phyloP scores from a whole-genome alignment of 2,329 filamentous ascomycete species.

The Xylariaceae sp. region DNA sequence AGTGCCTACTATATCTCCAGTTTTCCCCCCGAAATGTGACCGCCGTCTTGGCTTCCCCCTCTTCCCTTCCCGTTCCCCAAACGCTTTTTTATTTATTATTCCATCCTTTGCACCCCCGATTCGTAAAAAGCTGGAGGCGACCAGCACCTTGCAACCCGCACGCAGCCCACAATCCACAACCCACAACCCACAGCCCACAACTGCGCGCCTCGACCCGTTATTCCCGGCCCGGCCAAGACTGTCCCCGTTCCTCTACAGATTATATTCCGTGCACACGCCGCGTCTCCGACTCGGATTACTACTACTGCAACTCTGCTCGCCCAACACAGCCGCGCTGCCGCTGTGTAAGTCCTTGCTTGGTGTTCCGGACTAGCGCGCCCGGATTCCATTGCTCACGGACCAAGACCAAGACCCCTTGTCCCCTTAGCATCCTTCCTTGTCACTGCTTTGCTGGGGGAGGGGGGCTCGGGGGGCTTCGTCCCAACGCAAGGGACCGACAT shows the following conservation, averaged over 20 bases:
- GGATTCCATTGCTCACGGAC: neutral
- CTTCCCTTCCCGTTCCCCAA: constrained; percentile 18
- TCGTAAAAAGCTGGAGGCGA: constrained; percentile 19
- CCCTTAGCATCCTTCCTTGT: neutral
- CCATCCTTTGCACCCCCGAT: constrained; percentile 26
- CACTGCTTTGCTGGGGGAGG: neutral
- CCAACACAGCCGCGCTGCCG: neutral
- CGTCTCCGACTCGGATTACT: neutral
- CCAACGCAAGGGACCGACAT: neutral
- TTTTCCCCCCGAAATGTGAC: constrained; percentile 20
- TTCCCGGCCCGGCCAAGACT: constrained; percentile 14
- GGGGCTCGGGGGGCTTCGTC: neutral
- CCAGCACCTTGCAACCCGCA: constrained; percentile 21
- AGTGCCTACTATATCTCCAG: constrained; percentile 14
- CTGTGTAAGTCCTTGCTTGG: neutral
- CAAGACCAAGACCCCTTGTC: neutral
- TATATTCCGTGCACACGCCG: neutral
- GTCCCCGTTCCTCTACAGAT: neutral
- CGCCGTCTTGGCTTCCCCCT: constrained; percentile 22
- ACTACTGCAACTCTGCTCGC: neutral
- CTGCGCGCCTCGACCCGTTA: constrained; percentile 8
- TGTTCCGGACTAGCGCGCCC: neutral
- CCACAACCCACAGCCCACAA: neutral
- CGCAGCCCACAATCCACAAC: constrained; percentile 23
- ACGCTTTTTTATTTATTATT: constrained; percentile 21